Base-by-base conservation (phyloP, 192 early-diverging fungal species). In the Haplosporangium gracile region DNA sequence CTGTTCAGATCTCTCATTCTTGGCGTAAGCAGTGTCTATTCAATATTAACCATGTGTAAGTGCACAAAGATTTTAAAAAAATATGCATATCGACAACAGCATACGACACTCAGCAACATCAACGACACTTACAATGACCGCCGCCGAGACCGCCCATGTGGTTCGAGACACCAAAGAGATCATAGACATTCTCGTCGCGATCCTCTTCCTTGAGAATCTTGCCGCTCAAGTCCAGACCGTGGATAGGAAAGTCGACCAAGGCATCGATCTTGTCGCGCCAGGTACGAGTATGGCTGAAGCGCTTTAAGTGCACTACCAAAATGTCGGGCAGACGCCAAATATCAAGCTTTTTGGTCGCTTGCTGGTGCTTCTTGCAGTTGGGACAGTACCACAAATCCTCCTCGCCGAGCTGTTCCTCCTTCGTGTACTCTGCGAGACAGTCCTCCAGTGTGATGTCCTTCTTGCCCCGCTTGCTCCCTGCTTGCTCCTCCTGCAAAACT, bases 311-410 rank as follows among this genome's bases (percentile, higher is more conserved):
- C 53, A 99, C 92, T 32, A 99, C 88, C 15, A 99, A 90, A 43
- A 99, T 93, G 43, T 94, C 91, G 0, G 99, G 99, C 34, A 99
- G 86, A 11, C 93, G 90, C 11, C 96, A 94, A 32, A 99, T 91
- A 24, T 93, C 91, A 29, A 98, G 85, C 40, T 89, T 90, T 82
- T 99, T 99, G 34, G 92, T 94, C 8, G 89, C 83, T 77, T 96
- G 95, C 42, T 86, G 84, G 22, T 86, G 84, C 57, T 86, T 77
- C 76, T 86, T 86, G 88, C 98, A 99, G 57, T 87, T 81, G 22
- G 97, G 95, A 76, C 98, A 99, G 68, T 92, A 85, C 98, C 98
- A 99, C 45, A 90, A 90, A 85, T 99, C 94, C 70, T 97, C 95
- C 70, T 97, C 96, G 20, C 97, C 96, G 16, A 99, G 88, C 10